Base-by-base conservation (phyloP, 1,284 basidiomycete species). In the Tremellales sp. region DNA sequence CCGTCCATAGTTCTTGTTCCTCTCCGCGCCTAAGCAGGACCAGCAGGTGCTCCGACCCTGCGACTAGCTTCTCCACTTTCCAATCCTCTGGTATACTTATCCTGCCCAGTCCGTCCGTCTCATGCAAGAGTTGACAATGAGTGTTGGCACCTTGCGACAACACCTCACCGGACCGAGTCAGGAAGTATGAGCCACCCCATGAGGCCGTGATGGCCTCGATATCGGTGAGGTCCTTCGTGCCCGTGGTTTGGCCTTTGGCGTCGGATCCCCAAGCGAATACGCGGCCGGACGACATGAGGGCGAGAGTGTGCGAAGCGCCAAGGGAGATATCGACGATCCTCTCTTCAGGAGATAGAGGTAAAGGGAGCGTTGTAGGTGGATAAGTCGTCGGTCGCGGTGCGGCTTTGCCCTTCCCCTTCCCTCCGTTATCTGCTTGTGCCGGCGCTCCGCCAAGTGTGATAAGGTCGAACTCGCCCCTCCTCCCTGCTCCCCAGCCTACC, bases 21-120 rank as follows among this genome's bases (percentile, higher is more conserved):
- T 33, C 48, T 22, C 46, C 21, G 21, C 36, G 19, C 2, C 31
- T 40, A 11, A 53, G 35, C 6, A 77, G 73, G 21, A 11, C 15
- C 2, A 93, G 72, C 3, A 88, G 78, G 69, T 94, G 90, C 66
- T 94, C 90, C 58, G 86, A 87, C 5, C 90, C 90, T 49, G 85
- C 86, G 0, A 74, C 76, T 21, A 83, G 53, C n/a, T 63, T 53
- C 24, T 58, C 48, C n/a, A 78, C 52, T 12, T 50, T 35, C 46
- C 47, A 40, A n/a, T 47, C 53, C 26, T 37, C 24, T 13, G 53
- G 49, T 10, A 60, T 40, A 27, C 11, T 52, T 48, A 55, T 37
- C 37, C 36, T 27, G 5, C 43, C 49, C 5, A 24, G 21, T 12
- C 44, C 49, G 22, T 27, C 41, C 6, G 10, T 19, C 24, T 17